Conservation (phyloP, 148 eudicot species). For the Rhododendron vialii region DNA sequence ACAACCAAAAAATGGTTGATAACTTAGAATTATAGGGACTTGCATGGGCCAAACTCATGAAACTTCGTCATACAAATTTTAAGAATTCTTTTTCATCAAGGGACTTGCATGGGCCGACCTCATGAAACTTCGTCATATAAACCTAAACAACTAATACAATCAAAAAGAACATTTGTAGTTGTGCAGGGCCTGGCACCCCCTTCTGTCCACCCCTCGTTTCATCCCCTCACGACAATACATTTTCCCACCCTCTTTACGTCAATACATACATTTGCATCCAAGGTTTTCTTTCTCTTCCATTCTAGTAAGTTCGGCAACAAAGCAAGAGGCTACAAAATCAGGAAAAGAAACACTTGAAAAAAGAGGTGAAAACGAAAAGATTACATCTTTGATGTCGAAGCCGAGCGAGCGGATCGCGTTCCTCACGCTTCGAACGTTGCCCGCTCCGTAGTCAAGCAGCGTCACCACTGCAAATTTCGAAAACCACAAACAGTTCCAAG, state of each 20-base stretch:
- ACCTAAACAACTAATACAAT: too few species aligned
- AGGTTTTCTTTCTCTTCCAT: background rate
- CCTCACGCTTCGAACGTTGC: slow-evolving; percentile 85
- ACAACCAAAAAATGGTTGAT: background rate
- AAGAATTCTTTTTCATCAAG: too few species aligned
- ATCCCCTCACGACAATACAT: too few species aligned
- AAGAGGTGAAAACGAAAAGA: background rate
- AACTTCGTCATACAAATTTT: too few species aligned
- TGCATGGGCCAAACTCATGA: too few species aligned
- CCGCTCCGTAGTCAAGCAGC: slow-evolving; percentile 96
- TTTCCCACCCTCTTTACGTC: too few species aligned
- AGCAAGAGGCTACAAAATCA: background rate
- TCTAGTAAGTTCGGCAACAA: background rate
- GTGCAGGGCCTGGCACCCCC: too few species aligned
- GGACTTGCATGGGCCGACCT: too few species aligned
- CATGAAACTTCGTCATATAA: too few species aligned
- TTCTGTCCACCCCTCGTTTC: too few species aligned
- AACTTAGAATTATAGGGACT: background rate
- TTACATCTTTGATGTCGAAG: slow-evolving; percentile 68
- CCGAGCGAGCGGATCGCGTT: slow-evolving; percentile 80
- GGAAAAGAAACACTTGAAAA: background rate
- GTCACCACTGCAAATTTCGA: slow-evolving; percentile 57
- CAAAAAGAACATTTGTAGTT: too few species aligned
- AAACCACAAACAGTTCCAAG: background rate
- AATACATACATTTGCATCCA: background rate